Evolutionary conservation across 2,329 filamentous ascomycete genomes (phyloP), one percentile per base, ranked within the genome.

Genomic region (Exophiala sideris): DNA sequence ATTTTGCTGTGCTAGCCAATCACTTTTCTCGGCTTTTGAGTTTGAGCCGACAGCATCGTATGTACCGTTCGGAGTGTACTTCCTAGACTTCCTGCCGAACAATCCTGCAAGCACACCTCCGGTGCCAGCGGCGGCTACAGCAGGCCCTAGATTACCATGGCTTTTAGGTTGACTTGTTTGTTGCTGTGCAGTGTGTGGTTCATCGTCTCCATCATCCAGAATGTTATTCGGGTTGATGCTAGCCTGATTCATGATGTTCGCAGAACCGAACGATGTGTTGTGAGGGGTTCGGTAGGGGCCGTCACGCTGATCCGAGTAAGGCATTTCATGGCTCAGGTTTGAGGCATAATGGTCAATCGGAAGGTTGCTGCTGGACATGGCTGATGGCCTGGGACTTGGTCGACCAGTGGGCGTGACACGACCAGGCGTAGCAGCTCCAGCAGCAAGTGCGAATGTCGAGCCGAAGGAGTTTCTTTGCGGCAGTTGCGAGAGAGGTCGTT

Each of bases 121-220:
- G 8, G 64, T 69, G 5, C 71, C 79, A 14, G 77, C 80, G 34
- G 73, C 73, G 45, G 74, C 74, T 21, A 71, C 73, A 51, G 66
- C 68, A 7, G 12, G 38, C 6, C 41, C 41, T 32, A 24, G 12
- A 8, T 69, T 62, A 48, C 60, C 54, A 40, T 54, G 78, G 18
- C 77, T 75, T 36, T 76, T 63, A 41, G 68, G 86, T 80, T 34
- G 86, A 84, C 60, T 76, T 79, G 56, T 80, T 24, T 8, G 78
- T 68, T 77, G 74, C 64, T 68, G 71, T 65, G 67, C 45, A 68
- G 73, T 62, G 81, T 85, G 78, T 48, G 94, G 79, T 1, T 87
- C 90, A 67, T 95, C 91, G 65, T 96, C 91, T 24, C 89, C 90
- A 66, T 96, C 91, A 68, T 96, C 91, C 18, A 81, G 82, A 60